A percentile compares a stretch with the other conserved stretches of the same genome.
phyloP scores from a whole-genome alignment of 108 stramenopile genomes.

The Nannochloropsis oceanica region DNA sequence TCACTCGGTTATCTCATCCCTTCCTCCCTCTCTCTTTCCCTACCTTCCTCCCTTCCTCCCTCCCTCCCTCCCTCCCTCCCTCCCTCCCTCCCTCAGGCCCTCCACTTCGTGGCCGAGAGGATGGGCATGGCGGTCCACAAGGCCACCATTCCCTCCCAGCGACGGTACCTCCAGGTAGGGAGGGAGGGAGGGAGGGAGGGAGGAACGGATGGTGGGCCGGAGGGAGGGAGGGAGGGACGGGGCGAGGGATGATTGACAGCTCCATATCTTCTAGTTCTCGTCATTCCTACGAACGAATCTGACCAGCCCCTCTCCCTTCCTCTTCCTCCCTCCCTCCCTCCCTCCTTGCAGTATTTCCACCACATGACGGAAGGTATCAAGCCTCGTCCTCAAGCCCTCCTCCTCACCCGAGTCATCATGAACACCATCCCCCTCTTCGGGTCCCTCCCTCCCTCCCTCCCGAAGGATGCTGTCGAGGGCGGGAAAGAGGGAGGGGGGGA shows the following conservation, averaged over 20 bases:
- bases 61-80: constrained; percentile 28
- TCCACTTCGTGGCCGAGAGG: constrained; percentile 67
- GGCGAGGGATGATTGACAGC: too few species aligned
- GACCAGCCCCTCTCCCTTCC: not conserved
- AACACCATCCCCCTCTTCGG: constrained; percentile 68
- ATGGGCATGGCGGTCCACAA: constrained; percentile 42
- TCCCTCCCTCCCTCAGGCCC: too few species aligned
- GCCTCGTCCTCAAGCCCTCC: constrained; percentile 60
- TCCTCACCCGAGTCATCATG: constrained; percentile 76
- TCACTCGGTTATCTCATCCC: not conserved
- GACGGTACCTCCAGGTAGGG: constrained; percentile 62
- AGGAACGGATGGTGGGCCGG: too few species aligned
- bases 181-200: constrained; percentile 75
- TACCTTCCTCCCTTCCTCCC: constrained; percentile 9
- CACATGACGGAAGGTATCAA: not conserved
- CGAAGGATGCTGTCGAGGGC: constrained; percentile 1
- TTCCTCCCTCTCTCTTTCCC: not conserved
- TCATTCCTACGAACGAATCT: not conserved
- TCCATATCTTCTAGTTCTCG: too few species aligned
- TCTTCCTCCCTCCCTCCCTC: not conserved
- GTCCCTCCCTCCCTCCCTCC: not conserved
- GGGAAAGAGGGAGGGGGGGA: constrained; percentile 30
- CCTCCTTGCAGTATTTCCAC: not conserved
- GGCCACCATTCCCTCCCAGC: constrained; percentile 83
- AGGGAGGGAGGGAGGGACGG: too few species aligned